A percentile compares a stretch with the other conserved stretches of the same genome.
Evolutionary conservation across 352 stramenopile genomes (phyloP).

Genomic region (Globisporangium emineosum): DNA sequence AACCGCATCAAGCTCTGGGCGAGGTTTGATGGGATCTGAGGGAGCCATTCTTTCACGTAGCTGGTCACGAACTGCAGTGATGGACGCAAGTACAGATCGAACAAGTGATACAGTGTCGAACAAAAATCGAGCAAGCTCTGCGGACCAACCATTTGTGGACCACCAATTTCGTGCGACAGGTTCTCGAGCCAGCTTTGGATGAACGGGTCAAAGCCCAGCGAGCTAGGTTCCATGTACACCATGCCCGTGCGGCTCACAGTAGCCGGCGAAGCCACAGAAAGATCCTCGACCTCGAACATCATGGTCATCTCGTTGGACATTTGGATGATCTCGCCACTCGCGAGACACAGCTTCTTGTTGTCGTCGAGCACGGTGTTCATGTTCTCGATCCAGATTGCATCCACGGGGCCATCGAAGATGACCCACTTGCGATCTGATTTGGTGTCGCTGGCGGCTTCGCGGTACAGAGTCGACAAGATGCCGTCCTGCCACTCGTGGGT

Average conservation of each 20-base stretch:
- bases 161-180: constrained; percentile 56
- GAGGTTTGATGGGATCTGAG: constrained; percentile 90
- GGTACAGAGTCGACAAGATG: constrained; percentile 89
- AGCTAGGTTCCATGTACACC: constrained; percentile 95
- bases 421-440: constrained; percentile 92
- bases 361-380: constrained; percentile 97
- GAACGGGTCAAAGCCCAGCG: constrained; percentile 89
- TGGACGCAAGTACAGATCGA: constrained; percentile 85
- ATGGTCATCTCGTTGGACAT: constrained; percentile 95
- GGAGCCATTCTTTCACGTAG: constrained; percentile 90
- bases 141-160: constrained; percentile 28
- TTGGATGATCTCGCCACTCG: constrained; percentile 93
- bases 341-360: constrained; percentile 95
- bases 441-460: constrained; percentile 86
- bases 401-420: constrained; percentile 94
- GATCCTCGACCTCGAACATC: constrained; percentile 96
- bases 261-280: constrained; percentile 91
- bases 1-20: constrained; percentile 89
- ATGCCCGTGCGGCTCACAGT: constrained; percentile 94
- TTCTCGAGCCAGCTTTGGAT: constrained; percentile 88
- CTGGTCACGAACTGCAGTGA: constrained; percentile 80
- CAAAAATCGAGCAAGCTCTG: constrained; percentile 50
- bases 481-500: constrained; percentile 95
- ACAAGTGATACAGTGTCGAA: constrained; percentile 62
- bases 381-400: constrained; percentile 97